Base-by-base conservation (phyloP, 2,329 filamentous ascomycete genomes). In the Pyrenochaeta sp. region DNA sequence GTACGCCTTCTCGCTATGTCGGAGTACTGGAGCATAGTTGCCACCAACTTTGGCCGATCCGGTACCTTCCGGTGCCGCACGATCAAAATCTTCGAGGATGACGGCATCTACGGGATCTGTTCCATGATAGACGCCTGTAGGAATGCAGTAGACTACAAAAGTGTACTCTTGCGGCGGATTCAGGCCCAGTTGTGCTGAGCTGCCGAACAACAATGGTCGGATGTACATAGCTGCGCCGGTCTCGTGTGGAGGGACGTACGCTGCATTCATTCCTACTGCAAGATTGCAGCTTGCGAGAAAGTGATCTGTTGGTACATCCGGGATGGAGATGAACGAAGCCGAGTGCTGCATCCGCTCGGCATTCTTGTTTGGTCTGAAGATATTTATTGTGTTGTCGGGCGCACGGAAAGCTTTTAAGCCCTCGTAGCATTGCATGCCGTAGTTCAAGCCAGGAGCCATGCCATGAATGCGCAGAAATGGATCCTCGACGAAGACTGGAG, bases 351-450 rank as follows among this genome's bases (percentile, higher is more conserved):
- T 86, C 54, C 94, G 91, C 36, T 80, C 77, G 32, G 93, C 95
- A 75, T 98, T 98, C 72, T 89, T 87, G 69, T 88, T 84, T 0
- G 94, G 91, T 4, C 94, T 90, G 86, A 98, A 98, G 75, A 98
- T 86, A 73, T 87, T 86, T 79, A 98, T 93, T 54, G 79, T 78
- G 75, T 90, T 86, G 52, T 84, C 81, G 15, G 92, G 90, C 2
- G 83, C 82, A 59, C 94, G 92, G 84, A 97, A 97, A 49, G 94
- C 93, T 78, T 98, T 98, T 75, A 98, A 87, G n/a, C 95, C 95
- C 76, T 99, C 95, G 82, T 96, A 99, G 68, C 92, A 94, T 80
- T 98, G 95, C 74, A 97, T 92, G 53, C 94, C 72, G 77, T 99
- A 99, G 83, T 99, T 99, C 62, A 98, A 86, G 37, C 87, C 94